A percentile compares a stretch with the other conserved stretches of the same genome.
phyloP scores from a whole-genome alignment of 345 rosid genomes.

The Euphorbia tirucalli region DNA sequence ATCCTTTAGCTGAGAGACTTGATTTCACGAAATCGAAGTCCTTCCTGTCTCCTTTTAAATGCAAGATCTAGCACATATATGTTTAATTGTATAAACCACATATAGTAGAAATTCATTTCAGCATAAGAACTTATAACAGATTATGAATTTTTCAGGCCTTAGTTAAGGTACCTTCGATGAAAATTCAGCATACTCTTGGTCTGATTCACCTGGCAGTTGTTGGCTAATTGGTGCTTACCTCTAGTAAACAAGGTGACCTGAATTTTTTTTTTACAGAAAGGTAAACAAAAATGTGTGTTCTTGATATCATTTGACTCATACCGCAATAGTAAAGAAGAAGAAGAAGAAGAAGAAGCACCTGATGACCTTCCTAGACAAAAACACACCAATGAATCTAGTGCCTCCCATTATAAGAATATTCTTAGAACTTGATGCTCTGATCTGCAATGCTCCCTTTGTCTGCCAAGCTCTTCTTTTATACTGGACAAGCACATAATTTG shows the following conservation, averaged over 20 bases:
- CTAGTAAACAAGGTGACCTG: slow-evolving; percentile 95
- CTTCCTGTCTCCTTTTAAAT: slow-evolving; percentile 93
- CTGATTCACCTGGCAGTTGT: slow-evolving; percentile 87
- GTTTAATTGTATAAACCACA: background rate
- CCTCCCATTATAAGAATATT: slow-evolving; percentile 98
- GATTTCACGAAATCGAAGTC: slow-evolving; percentile 94
- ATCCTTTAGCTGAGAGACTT: slow-evolving; percentile 91
- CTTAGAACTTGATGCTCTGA: slow-evolving; percentile 74
- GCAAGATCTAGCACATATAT: slow-evolving; percentile 90
- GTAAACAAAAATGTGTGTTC: no score
- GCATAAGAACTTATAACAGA: background rate
- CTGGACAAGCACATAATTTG: slow-evolving; percentile 30
- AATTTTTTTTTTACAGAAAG: slow-evolving; percentile 14
- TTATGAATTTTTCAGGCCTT: background rate
- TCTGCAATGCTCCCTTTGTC: slow-evolving; percentile 65
- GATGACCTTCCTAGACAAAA: slow-evolving; percentile 90
- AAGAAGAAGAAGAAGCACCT: slow-evolving; percentile 41
- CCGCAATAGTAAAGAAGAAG: background rate
- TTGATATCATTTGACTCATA: background rate
- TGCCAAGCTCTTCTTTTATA: slow-evolving; percentile 61
- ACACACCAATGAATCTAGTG: slow-evolving; percentile 83
- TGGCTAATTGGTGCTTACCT: slow-evolving; percentile 85
- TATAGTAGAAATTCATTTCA: no score
- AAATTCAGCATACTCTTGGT: slow-evolving; percentile 74
- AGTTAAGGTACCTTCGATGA: slow-evolving; percentile 67